Evolutionary conservation across 2,329 filamentous ascomycete genomes (phyloP), one percentile per base, ranked within the genome.

Genomic region (Rachicladosporium sp.): DNA sequence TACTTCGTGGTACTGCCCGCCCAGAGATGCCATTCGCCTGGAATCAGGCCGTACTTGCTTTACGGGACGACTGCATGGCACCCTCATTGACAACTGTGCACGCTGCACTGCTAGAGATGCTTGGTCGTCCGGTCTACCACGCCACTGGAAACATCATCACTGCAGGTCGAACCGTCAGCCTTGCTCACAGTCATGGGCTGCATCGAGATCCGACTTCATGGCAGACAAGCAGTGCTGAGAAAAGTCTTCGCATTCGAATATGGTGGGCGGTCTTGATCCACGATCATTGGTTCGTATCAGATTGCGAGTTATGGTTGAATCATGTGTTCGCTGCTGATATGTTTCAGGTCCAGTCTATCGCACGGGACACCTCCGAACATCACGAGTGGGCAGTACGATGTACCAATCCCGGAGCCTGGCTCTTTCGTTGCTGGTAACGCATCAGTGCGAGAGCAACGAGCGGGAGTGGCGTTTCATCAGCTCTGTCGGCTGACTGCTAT

Each of bases 191-290:
- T n/a, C 66, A 74, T 41, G 71, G 71, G 1, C 55, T 75, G 31
- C 73, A 76, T 44, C 64, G 72, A 21, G 68, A 75, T 46, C 69
- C 70, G 9, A 66, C 63, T 3, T 61, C 63, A 40, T 75, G 71
- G 71, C 68, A 67, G 34, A 61, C 71, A 2, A 65, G 66, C 1
- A 60, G 60, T 2, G 57, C 61, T 29, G 71, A 75, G 45, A 74
- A 72, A 46, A 61, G 65, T 6, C 55, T 70, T 10, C 62, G 72
- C 5, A 67, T 70, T 23, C 66, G 69, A 2, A 53, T 72, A 3
- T 75, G 71, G 69, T 75, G 72, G 72, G 70, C 67, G 4, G 67
- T 74, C 2, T 58, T 74, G 2, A 69, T 75, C 31, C 70, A 72
- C 41, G 71, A 75, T 52, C 64, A 69, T 31, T 76, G 71, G 64